Base-by-base conservation (phyloP, 805 yeast genomes). In the Ogataea trehaloabstinens region DNA sequence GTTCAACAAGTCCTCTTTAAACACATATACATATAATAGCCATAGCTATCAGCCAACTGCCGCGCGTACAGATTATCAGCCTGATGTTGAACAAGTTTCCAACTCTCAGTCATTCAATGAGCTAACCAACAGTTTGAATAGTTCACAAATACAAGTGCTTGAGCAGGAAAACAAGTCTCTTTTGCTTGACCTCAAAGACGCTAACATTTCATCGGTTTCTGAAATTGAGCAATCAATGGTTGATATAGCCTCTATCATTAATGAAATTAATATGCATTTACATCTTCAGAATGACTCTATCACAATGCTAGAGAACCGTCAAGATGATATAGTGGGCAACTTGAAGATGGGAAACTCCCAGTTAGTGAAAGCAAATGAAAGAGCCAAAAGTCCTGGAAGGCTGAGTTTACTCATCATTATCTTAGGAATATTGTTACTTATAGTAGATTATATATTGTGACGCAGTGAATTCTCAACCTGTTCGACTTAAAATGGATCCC, bases 201-300 rank as follows among this genome's bases (percentile, higher is more conserved):
- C 73, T 35, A 84, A 83, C 44, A 51, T 82, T 19, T 66, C 73
- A 28, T 78, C 80, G 44, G 83, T 81, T 6, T 78, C 76, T 43
- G 66, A 72, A 43, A 67, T 84, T 24, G 83, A 82, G 51, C 66
- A 66, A 19, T 74, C 86, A 2, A 78, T 83, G 60, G 56, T 79
- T 31, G 96, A 87, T 53, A 82, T 90, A 30, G 74, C 89, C 1
- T 76, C 80, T 38, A 60, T 90, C 45, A 91, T 89, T 53, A 70
- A 80, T 18, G 93, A 86, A 53, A 67, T 89, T 38, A 73, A 86
- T 10, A 68, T 80, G 38, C 95, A 90, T 56, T 67, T 89, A 34
- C 76, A 77, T 18, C 60, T 76, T 1, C 97, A 89, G 61, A 78
- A 83, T 5, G 83, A 82, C 37, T 80, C 76, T 56, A 83, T 89